A percentile compares a stretch with the other conserved stretches of the same genome.
phyloP scores from a whole-genome alignment of 75 land plant species.

The Azolla pinnata region DNA sequence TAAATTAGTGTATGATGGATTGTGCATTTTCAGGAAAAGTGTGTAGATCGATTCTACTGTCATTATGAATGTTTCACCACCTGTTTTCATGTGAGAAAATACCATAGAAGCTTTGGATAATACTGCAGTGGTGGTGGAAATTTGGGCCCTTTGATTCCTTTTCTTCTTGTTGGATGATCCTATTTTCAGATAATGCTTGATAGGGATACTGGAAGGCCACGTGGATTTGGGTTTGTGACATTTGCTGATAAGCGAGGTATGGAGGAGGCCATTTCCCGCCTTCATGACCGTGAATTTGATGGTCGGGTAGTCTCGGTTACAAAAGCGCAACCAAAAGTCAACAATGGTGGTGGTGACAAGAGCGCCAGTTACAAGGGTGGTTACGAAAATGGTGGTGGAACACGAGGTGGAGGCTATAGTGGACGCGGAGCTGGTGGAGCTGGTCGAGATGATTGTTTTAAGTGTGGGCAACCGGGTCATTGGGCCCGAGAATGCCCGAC shows the following conservation, averaged over 20 bases:
- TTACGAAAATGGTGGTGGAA: constrained; percentile 10
- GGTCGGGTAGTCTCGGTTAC: constrained; percentile 12
- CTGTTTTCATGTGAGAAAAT: no score
- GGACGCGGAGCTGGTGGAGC: constrained; percentile 7
- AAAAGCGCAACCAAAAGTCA: constrained; percentile 11
- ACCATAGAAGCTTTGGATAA: no score
- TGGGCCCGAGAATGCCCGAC: constrained; percentile 21
- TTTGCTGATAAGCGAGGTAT: constrained; percentile 14
- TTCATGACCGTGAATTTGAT: constrained; percentile 14
- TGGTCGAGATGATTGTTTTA: constrained; percentile 11
- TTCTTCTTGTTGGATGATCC: no score
- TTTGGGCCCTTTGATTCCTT: no score
- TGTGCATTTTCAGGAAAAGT: no score
- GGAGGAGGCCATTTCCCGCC: constrained; percentile 14
- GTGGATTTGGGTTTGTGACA: constrained; percentile 15
- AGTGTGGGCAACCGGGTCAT: constrained; percentile 19
- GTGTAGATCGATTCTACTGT: no score
- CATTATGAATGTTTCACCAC: no score
- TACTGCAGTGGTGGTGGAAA: no score
- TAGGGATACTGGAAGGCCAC: constrained; percentile 13
- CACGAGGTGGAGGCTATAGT: constrained; percentile 1
- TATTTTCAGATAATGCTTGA: constrained; percentile 11
- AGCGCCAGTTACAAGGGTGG: not conserved
- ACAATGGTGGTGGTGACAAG: constrained; percentile 2
- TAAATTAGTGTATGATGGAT: no score